Conservation (phyloP, 345 rosid species). For the Adansonia digitata region DNA sequence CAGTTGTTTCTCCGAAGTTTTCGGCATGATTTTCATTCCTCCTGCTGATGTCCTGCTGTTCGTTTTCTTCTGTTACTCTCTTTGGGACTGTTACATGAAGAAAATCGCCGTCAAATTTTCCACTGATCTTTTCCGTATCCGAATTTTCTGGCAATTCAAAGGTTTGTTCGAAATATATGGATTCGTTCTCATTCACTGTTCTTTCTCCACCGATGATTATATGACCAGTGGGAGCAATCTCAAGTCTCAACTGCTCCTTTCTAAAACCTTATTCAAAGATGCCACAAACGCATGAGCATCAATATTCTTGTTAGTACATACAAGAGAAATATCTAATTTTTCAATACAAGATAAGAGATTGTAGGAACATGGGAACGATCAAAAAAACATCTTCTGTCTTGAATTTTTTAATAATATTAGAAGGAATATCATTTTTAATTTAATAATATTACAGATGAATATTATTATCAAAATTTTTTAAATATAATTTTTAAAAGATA, state of each 20-base stretch:
- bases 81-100: slow-evolving; percentile 40
- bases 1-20: not conserved
- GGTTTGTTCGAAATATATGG: slow-evolving; percentile 27
- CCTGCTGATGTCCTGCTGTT: not conserved
- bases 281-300: not conserved
- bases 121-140: slow-evolving; percentile 20
- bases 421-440: no score
- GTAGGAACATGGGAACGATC: no score
- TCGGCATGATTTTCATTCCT: not conserved
- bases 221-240: slow-evolving; percentile 18
- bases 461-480: no score
- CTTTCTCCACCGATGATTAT: slow-evolving; percentile 42
- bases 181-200: slow-evolving; percentile 19
- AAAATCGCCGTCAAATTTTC: slow-evolving; percentile 29
- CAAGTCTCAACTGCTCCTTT: slow-evolving; percentile 42
- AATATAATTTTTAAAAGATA: no score
- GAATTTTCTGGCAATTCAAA: slow-evolving; percentile 32
- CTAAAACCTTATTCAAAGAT: slow-evolving; percentile 31
- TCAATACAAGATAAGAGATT: no score
- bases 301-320: not conserved
- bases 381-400: no score
- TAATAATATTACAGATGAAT: no score
- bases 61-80: not conserved
- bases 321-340: no score
- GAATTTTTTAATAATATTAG: no score